A percentile compares a stretch with the other conserved stretches of the same genome.
These are phyloP conservation scores for Neostapfia colusana DNA, from an alignment of 176 grass and related monocot species.

Conservation along the genomic window DNA sequence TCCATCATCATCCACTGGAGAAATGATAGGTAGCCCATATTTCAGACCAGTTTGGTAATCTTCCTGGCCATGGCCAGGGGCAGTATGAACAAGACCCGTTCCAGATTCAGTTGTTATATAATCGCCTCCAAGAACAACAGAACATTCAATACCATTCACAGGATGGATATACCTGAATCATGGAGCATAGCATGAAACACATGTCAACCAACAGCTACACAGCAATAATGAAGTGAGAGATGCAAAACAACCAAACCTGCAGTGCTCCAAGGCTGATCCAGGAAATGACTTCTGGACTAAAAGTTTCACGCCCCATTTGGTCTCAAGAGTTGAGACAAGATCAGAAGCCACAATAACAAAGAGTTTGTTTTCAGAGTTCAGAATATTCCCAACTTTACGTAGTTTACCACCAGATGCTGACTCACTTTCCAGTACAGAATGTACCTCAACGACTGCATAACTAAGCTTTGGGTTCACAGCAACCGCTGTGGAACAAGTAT, in stretches of 20 bases:
- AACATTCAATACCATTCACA: constrained; percentile 78
- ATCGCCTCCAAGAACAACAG: constrained; percentile 88
- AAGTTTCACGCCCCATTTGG: constrained; percentile 87
- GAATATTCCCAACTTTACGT: constrained; percentile 61
- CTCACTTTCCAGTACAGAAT: constrained; percentile 43
- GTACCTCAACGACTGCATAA: constrained; percentile 76
- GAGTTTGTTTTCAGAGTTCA: constrained; percentile 56
- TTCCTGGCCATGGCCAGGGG: constrained; percentile 97
- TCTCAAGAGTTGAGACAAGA: constrained; percentile 77
- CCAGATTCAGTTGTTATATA: constrained; percentile 97
- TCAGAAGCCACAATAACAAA: constrained; percentile 80
- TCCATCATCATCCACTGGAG: constrained; percentile 92
- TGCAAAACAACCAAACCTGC: constrained; percentile 55
- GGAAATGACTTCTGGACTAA: constrained; percentile 65
- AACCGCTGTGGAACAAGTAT: constrained; percentile 69
- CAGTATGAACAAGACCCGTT: constrained; percentile 98
- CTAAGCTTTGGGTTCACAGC: constrained; percentile 79
- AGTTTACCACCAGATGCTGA: constrained; percentile 53
- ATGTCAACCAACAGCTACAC: background rate
- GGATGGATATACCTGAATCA: constrained; percentile 80
- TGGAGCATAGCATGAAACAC: constrained; percentile 19
- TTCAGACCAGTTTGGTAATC: constrained; percentile 91
- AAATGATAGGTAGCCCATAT: constrained; percentile 86
- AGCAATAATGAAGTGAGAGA: constrained; percentile 26
- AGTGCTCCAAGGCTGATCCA: constrained; percentile 84